Evolutionary conservation across 1,139 yeast species (phyloP), one percentile per base, ranked within the genome.

Genomic region (Saccharomyces hybrid): DNA sequence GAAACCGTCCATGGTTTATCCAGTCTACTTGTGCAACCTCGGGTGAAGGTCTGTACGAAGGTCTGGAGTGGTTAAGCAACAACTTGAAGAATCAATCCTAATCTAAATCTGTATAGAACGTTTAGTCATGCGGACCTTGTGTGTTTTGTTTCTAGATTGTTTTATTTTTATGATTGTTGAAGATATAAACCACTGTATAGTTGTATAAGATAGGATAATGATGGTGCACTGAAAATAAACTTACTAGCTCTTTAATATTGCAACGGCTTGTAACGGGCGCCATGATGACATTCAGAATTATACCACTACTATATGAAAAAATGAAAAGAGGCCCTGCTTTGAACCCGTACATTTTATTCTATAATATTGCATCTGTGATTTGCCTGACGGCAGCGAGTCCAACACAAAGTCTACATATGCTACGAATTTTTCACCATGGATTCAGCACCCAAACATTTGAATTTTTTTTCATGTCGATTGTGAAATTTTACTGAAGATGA

Each of bases 1-100:
- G 88, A 77, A 91, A 86, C 74, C 82, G 95, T 73, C 88, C 91
- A 65, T 88, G 96, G 95, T 86, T 85, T 74, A 88, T 88, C 67
- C 91, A 86, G 71, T 87, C 95, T 57, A 83, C 95, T 57, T 86
- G 93, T 73, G 96, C 96, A 60, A 87, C 89, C 65, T 84, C 95
- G 58, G 96, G 96, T 75, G 95, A 87, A 73, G 96, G 96, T 74
- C 79, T 88, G 72, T 84, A 85, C 70, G 95, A 88, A 74, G 96
- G 95, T 74, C 79, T 88, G 74, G 95, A 88, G 77, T 88, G 96
- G 96, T 83, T 88, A 72, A 81, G 88, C 65, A 83, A 84, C 71
- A 86, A 86, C 79, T 83, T 88, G 78, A 86, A 86, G 81, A 86
- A 83, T 62, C 72, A 68, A 64, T 64, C 69, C 50, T 27, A 32